Conservation (phyloP, 1,284 basidiomycete genomes). For the Pterulicium gracile region DNA sequence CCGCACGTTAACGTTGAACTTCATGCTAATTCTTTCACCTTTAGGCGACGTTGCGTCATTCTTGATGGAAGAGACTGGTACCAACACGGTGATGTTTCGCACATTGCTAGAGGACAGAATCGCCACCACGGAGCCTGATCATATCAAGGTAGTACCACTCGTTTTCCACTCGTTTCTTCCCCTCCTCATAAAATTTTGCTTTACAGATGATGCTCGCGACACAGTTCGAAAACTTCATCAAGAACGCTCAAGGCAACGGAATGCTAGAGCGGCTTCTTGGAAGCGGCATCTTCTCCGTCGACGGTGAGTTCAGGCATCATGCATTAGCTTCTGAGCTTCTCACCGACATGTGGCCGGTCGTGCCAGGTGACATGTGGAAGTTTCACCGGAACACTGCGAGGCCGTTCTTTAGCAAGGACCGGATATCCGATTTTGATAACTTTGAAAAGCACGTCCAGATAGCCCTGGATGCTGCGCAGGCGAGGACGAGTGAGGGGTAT, state of each 20-base stretch:
- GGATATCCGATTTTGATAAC: conserved; percentile 35
- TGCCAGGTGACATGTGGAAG: conserved; percentile 30
- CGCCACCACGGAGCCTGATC: background rate
- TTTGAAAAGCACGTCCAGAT: conserved; percentile 32
- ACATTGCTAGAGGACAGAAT: background rate
- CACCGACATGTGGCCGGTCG: no score
- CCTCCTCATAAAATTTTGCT: background rate
- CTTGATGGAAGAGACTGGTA: background rate
- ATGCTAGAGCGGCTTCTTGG: background rate
- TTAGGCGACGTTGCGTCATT: background rate
- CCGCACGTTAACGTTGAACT: no score
- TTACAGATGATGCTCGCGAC: background rate
- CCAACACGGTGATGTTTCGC: background rate
- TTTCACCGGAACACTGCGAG: conserved; percentile 35
- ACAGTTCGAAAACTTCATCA: conserved; percentile 2
- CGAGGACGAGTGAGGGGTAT: conserved; percentile 21
- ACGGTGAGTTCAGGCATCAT: background rate
- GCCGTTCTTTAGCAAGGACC: conserved; percentile 33
- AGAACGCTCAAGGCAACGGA: background rate
- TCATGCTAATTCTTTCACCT: no score
- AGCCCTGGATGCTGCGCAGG: conserved; percentile 22
- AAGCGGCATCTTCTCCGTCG: background rate
- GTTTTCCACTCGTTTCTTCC: background rate
- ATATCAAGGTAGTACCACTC: conserved; percentile 13
- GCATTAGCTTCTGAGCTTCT: background rate